phyloP scores from a whole-genome alignment of 2,329 filamentous ascomycete species.

The Escovopsis sp. region DNA sequence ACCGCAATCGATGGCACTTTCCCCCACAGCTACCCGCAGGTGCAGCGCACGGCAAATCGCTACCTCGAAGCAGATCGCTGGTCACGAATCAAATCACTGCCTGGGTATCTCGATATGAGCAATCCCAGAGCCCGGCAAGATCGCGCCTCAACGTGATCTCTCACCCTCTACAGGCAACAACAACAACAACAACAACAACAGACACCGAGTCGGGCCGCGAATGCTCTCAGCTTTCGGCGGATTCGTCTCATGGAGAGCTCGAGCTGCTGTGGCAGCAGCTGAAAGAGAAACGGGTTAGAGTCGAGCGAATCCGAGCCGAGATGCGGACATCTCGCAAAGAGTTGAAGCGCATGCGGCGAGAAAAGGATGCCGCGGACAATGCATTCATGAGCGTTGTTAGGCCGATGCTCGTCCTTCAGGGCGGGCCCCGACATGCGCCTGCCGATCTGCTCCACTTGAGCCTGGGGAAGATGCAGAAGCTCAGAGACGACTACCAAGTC shows the following conservation, averaged over 20 bases:
- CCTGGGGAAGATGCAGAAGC: conserved; percentile 21
- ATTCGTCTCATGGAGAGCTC: conserved; percentile 16
- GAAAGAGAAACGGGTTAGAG: conserved; percentile 18
- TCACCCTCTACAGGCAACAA: conserved; percentile 2
- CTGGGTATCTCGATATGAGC: conserved; percentile 20
- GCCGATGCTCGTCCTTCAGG: conserved; percentile 19
- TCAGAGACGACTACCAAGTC: conserved; percentile 23
- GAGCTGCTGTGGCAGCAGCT: conserved; percentile 21
- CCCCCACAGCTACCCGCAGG: conserved; percentile 19
- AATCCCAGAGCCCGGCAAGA: conserved; percentile 12
- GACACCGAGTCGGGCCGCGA: conserved; percentile 6
- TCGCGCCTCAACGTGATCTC: conserved; percentile 5
- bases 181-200: conserved; percentile 4
- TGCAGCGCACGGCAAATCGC: conserved; percentile 9
- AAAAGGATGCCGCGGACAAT: conserved; percentile 24
- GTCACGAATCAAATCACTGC: conserved; percentile 19
- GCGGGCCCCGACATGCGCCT: conserved; percentile 9
- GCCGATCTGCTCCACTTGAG: conserved; percentile 14
- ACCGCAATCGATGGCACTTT: conserved; percentile 17
- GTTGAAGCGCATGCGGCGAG: conserved; percentile 17
- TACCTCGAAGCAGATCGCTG: conserved; percentile 12
- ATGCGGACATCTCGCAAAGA: conserved; percentile 20
- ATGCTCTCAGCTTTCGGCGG: conserved; percentile 8
- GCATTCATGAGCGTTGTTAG: conserved; percentile 25
- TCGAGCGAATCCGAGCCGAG: conserved; percentile 15